These are phyloP conservation scores for Gypsophila paniculata DNA, from an alignment of 179 eudicot genomes.

Conservation along the genomic window DNA sequence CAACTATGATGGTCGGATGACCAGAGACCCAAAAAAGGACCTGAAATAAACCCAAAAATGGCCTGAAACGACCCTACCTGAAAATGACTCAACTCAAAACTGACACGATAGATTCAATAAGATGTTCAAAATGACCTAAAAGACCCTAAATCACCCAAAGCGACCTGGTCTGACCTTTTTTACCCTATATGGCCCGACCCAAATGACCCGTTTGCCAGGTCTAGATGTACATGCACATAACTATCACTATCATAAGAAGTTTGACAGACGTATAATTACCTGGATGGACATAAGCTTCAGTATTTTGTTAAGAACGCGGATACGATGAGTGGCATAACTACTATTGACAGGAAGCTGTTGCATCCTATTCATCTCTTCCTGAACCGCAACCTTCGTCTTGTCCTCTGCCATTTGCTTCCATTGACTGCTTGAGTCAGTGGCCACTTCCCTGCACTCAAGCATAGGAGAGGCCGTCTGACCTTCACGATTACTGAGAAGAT, in stretches of 20 bases:
- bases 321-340: constrained; percentile 65
- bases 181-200: no score
- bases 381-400: constrained; percentile 48
- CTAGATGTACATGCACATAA: neutral
- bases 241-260: neutral
- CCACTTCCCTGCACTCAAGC: constrained; percentile 18
- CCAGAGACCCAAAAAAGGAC: no score
- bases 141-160: no score
- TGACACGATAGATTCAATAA: no score
- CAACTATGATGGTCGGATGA: neutral
- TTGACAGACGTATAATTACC: constrained; percentile 34
- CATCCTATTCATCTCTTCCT: constrained; percentile 66
- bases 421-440: constrained; percentile 24
- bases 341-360: constrained; percentile 66
- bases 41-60: no score
- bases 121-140: no score
- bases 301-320: constrained; percentile 69
- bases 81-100: no score
- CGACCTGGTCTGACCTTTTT: no score
- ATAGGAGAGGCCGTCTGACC: constrained; percentile 20
- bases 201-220: no score
- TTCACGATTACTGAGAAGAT: constrained; percentile 15
- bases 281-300: constrained; percentile 63
- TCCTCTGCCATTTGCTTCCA: constrained; percentile 43
- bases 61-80: no score